Evolutionary conservation across 2,329 filamentous ascomycete genomes (phyloP), one percentile per base, ranked within the genome.

Genomic region (Sclerotinia borealis): DNA sequence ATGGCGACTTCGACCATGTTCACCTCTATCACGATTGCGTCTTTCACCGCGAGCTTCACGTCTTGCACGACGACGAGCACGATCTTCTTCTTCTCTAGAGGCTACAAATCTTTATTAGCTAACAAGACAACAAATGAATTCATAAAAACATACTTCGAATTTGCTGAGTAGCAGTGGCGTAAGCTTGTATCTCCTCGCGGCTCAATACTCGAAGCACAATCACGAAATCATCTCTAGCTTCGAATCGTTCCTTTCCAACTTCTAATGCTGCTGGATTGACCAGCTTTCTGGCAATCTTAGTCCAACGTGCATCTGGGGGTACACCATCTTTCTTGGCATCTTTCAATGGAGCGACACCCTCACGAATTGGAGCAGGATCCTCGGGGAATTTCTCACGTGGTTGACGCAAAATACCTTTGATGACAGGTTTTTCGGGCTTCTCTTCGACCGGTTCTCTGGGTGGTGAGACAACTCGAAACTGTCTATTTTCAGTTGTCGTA

Each of bases 331-430:
- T 87, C 75, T 89, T 87, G 55, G 91, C 87, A 73, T 96, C 92
- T 77, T 96, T 96, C 73, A 96, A 85, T n/a, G 93, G 93, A 2
- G 93, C 92, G 8, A 96, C 93, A 19, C 93, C 93, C 75, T 97
- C 93, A 25, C 93, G 85, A 41, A 96, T 82, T 0, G 91, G 89
- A 68, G 92, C 88, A 0, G 86, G 85, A 66, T 96, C 89, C 72
- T 97, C 93, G 0, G 93, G 93, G 71, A 97, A 98, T 71, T 89
- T 89, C 31, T 83, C 81, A 19, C 86, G 92, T 0, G 93, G 93
- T 61, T 85, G 83, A 75, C 96, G 95, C 49, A 98, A 80, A 63
- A 98, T 98, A 19, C 92, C 88, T 75, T 90, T 95, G 64, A 91
- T 84, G 27, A 8, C 54, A 45, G 54, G 54, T 31, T 56, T 56